Conservation (phyloP, 768 basidiomycete genomes). For the Lentinula edodes region DNA sequence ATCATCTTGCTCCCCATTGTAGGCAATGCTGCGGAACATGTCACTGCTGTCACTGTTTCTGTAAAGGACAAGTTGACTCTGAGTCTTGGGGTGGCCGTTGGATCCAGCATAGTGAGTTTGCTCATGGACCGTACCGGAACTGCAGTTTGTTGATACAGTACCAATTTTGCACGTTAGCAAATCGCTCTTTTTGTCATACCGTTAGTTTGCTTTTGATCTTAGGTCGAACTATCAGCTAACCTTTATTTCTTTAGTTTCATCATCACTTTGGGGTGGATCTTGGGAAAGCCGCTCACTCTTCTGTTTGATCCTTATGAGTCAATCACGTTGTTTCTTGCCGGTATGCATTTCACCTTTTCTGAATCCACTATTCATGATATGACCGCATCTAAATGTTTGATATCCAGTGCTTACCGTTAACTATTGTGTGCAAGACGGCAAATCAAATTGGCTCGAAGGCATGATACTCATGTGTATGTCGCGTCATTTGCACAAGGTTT, state of each 20-base stretch:
- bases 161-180: conserved; percentile 44
- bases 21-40: conserved; percentile 86
- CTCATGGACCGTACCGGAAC: neutral
- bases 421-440: conserved; percentile 75
- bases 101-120: conserved; percentile 67
- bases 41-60: conserved; percentile 87
- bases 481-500: neutral
- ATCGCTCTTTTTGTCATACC: conserved; percentile 83
- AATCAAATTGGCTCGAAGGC: conserved; percentile 83
- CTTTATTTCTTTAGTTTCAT: conserved; percentile 45
- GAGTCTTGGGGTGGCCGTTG: conserved; percentile 85
- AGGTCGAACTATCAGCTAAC: neutral
- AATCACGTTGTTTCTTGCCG: conserved; percentile 46
- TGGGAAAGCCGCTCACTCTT: conserved; percentile 74
- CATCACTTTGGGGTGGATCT: conserved; percentile 71
- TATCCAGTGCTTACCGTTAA: conserved; percentile 72
- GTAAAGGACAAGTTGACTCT: conserved; percentile 87
- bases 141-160: neutral
- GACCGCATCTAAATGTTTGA: neutral
- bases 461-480: conserved; percentile 61
- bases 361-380: neutral
- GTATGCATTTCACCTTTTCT: conserved; percentile 16
- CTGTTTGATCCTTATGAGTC: conserved; percentile 91
- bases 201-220: conserved; percentile 29
- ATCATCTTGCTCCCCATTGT: conserved; percentile 85